Conservation (phyloP, 805 yeast species). For the Alloascoidea hylecoeti region DNA sequence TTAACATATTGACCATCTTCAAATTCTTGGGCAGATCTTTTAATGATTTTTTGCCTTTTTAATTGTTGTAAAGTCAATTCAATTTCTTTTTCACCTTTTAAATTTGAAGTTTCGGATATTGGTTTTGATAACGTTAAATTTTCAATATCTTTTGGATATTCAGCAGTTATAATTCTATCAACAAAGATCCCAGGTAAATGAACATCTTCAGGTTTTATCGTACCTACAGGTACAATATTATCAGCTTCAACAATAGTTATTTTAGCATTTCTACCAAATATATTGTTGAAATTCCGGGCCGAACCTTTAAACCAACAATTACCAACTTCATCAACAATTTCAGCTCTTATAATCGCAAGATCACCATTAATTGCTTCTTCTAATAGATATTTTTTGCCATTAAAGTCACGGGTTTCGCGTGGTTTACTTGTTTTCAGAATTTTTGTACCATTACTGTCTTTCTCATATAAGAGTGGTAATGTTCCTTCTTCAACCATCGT, state of each 20-base stretch:
- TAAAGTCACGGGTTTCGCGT: constrained; percentile 27
- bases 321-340: constrained; percentile 32
- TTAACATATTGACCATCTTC: constrained; percentile 27
- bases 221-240: constrained; percentile 31
- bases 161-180: constrained; percentile 22
- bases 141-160: constrained; percentile 28
- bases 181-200: constrained; percentile 34
- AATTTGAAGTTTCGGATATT: constrained; percentile 8
- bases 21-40: constrained; percentile 32
- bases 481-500: constrained; percentile 37
- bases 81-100: constrained; percentile 4
- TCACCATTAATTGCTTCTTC: constrained; percentile 32
- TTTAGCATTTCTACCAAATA: constrained; percentile 29
- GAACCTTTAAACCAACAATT: constrained; percentile 33
- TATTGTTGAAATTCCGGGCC: constrained; percentile 29
- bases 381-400: constrained; percentile 26
- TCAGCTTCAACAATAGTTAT: constrained; percentile 37
- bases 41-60: constrained; percentile 21
- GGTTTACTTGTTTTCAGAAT: constrained; percentile 23
- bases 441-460: constrained; percentile 16
- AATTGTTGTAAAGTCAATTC: constrained; percentile 9
- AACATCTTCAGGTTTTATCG: constrained; percentile 26
- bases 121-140: constrained; percentile 13
- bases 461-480: constrained; percentile 26
- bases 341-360: constrained; percentile 32